These are phyloP conservation scores for Zizania latifolia DNA, from an alignment of 176 grass and related monocot genomes.

Conservation along the genomic window DNA sequence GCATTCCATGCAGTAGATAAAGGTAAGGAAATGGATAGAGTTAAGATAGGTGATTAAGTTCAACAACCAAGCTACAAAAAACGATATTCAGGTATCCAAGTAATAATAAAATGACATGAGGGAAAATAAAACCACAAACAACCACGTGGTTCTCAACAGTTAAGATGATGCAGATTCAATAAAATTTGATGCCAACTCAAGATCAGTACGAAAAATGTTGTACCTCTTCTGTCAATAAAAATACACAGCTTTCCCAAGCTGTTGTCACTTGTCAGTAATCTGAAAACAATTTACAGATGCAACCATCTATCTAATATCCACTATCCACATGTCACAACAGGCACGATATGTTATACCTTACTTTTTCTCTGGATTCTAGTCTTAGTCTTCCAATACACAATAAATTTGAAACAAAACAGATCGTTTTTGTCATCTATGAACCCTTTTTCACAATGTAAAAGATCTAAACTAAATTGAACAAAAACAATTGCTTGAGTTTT, in stretches of 20 bases:
- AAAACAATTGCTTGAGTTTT: background rate
- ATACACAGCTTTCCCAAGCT: background rate
- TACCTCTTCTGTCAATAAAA: background rate
- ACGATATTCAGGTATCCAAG: background rate
- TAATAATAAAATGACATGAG: background rate
- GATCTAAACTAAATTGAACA: slow-evolving; percentile 15
- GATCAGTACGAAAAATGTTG: background rate
- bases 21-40: background rate
- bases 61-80: background rate
- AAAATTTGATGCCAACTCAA: background rate
- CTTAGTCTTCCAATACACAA: background rate
- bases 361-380: background rate
- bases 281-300: background rate
- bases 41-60: background rate
- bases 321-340: background rate
- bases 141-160: background rate
- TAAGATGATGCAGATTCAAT: background rate
- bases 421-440: background rate
- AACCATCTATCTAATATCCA: background rate
- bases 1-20: background rate
- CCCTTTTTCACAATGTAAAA: background rate
- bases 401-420: background rate
- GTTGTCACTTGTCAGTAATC: background rate
- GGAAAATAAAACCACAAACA: background rate
- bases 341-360: background rate